Base-by-base conservation (phyloP, 2,329 filamentous ascomycete genomes). In the Ceratocystiopsis brevicomis region DNA sequence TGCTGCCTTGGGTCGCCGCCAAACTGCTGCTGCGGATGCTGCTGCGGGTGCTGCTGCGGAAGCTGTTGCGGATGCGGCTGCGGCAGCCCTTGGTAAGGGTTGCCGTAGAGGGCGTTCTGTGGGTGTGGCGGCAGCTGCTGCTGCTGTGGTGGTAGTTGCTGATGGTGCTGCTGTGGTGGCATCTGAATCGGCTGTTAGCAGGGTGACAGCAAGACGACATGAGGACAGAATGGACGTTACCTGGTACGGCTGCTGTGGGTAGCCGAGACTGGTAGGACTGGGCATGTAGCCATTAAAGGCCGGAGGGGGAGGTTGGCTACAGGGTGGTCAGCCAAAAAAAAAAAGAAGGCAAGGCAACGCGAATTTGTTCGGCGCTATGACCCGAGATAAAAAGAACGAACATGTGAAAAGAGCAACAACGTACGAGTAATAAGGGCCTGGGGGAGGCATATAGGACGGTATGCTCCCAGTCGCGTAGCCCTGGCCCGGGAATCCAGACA, bases 371-470 rank as follows among this genome's bases (percentile, higher is more conserved):
- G n/a, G n/a, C n/a, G n/a, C n/a, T 8, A 21, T 21, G 21, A 21
- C 4, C 4, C 21, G 21, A 21, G 21, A 8, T 21, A 30, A 11
- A 30, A 10, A 30, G 6, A 30, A 30, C 43, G 39, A 17, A 47
- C 46, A 39, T 21, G 30, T 42, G 45, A 37, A 44, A 48, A 10
- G 21, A 8, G 39, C 39, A 30, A 30, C 25, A 30, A 30, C 43
- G 39, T 33, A 47, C 46, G 42, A 33, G 35, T 44, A 48, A 37
- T 45, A 48, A 30, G 25, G 25, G 39, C 39, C 39, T 11, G 45
- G 46, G 3, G 46, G 44, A 17, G 46, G 25, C 25, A 30, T 30
- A 11, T 30, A 30, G 8, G 25, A 9, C 25, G 44, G 21, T 44
- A 48, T 38, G 44, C 44, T 39, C 42, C 39, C 6, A 41, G 46